Base-by-base conservation (phyloP, 495 filamentous ascomycete genomes). In the Neurospora sp. region DNA sequence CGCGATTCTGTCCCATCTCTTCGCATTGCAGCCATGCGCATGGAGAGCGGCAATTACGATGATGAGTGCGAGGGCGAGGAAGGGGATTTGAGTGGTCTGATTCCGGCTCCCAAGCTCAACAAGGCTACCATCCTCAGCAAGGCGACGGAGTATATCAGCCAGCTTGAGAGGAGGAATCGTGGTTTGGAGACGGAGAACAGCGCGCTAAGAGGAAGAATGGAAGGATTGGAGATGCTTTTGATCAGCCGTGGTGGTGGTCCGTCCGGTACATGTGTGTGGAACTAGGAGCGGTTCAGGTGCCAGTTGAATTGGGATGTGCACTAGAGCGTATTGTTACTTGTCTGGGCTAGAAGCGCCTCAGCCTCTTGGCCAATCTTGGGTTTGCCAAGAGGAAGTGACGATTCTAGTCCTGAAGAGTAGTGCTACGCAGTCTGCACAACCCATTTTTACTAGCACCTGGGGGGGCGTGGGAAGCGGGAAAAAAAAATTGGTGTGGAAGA, bases 81-180 rank as follows among this genome's bases (percentile, higher is more conserved):
- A 31, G 76, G 71, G 4, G 75, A 73, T 44, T 12, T 77, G 35
- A 44, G 35, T 44, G 74, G 73, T 35, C 70, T 77, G 2, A 70
- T 70, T 10, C 77, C 62, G 2, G 72, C 74, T 0, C 71, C 76
- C 23, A 82, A 77, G 72, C 77, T 82, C 59, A 79, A 78, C 71
- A 78, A 86, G 81, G 93, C 92, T 8, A 97, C 93, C 3, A 92
- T 89, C 40, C 81, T 97, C 23, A 90, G 90, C 37, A 96, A 96
- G 78, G 94, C 94, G 16, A 94, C 93, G 16, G 93, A 97, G 77
- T 97, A 97, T 75, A 97, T 97, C 75, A 86, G 86, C 40, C 90
- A 96, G 78, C 84, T 97, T 12, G 94, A 97, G 82, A 88, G 89
- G 77, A 86, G 90, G 23, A 93, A 93, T 77, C 90, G 88, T 70